phyloP scores from a whole-genome alignment of 202 grass and related monocot species.

The Dendrocalamus latiflorus region DNA sequence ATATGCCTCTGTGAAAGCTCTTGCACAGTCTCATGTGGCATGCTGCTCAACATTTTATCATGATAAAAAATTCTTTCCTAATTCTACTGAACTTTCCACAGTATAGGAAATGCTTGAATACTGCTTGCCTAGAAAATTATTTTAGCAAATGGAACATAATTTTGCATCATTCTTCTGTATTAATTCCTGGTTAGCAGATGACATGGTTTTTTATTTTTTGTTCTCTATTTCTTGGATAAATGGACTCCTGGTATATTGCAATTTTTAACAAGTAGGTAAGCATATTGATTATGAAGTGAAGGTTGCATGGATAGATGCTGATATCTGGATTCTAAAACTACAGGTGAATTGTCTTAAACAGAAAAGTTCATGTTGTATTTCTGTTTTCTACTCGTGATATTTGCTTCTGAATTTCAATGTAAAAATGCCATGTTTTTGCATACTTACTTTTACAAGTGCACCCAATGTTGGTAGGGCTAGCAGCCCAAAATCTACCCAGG shows the following conservation, averaged over 20 bases:
- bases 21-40: neutral
- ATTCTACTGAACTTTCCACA: neutral
- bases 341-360: constrained; percentile 52
- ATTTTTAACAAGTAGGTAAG: constrained; percentile 53
- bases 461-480: neutral
- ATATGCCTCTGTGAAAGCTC: neutral
- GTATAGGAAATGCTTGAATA: neutral
- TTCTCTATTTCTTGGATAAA: neutral
- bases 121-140: neutral
- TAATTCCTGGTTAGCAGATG: neutral
- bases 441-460: neutral
- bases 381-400: neutral
- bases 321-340: constrained; percentile 86
- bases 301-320: constrained; percentile 62
- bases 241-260: constrained; percentile 15
- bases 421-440: neutral
- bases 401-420: constrained; percentile 8
- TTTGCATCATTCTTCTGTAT: constrained; percentile 8
- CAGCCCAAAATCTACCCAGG: neutral
- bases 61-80: neutral
- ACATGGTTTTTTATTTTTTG: neutral
- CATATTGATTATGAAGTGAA: constrained; percentile 64
- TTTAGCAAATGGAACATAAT: neutral
- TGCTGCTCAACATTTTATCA: neutral
- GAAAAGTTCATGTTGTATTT: constrained; percentile 3